These are phyloP conservation scores for Tylopilus sp. DNA, from an alignment of 1,284 basidiomycete genomes.

Conservation along the genomic window DNA sequence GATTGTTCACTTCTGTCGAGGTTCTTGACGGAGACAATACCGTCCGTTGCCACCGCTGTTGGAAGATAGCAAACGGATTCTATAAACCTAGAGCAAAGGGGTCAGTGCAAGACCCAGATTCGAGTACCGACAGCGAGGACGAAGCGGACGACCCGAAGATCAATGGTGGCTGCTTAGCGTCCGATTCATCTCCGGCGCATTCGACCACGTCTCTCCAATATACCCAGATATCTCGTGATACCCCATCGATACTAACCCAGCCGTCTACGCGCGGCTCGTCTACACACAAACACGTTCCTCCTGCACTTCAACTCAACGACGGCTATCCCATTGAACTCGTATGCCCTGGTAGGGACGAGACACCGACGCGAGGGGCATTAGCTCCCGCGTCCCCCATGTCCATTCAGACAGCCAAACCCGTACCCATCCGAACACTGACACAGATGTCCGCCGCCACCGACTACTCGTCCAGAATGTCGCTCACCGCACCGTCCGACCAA, in stretches of 20 bases:
- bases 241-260: slow-evolving; percentile 22
- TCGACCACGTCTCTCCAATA: slow-evolving; percentile 21
- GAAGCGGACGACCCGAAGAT: slow-evolving; percentile 7
- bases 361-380: slow-evolving; percentile 37
- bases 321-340: slow-evolving; percentile 23
- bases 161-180: background rate
- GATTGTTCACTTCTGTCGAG: slow-evolving; percentile 88
- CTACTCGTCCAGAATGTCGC: slow-evolving; percentile 30
- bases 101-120: slow-evolving; percentile 36
- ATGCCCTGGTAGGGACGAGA: slow-evolving; percentile 7
- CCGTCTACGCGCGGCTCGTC: slow-evolving; percentile 29
- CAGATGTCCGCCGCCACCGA: slow-evolving; percentile 7
- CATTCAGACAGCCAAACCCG: slow-evolving; percentile 20
- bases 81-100: slow-evolving; percentile 40
- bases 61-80: slow-evolving; percentile 78
- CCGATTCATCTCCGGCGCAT: slow-evolving; percentile 10
- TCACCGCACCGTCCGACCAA: slow-evolving; percentile 34
- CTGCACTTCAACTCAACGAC: slow-evolving; percentile 33
- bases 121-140: slow-evolving; percentile 33
- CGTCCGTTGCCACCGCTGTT: slow-evolving; percentile 90
- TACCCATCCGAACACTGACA: slow-evolving; percentile 11
- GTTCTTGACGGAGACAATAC: slow-evolving; percentile 90
- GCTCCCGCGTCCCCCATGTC: slow-evolving; percentile 42
- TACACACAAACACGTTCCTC: slow-evolving; percentile 28
- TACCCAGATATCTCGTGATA: slow-evolving; percentile 29